Evolutionary conservation across 108 stramenopile genomes (phyloP).

Genomic region (Schizochytrium sp.): DNA sequence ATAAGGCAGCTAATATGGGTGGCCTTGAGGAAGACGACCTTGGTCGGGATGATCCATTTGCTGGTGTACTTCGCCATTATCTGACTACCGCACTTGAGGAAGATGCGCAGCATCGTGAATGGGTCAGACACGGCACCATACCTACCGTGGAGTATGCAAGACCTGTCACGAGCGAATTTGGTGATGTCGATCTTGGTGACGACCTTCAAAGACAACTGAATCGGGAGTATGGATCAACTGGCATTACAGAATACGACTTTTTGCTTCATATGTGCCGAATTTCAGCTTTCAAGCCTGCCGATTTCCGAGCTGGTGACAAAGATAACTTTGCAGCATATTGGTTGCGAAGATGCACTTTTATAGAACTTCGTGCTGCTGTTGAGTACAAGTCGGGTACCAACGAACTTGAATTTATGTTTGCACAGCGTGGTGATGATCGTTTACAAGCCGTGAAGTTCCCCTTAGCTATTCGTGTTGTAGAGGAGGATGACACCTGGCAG

Average conservation of each 20-base stretch:
- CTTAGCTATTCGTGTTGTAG: background rate
- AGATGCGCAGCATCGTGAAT: background rate
- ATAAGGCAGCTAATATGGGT: conserved; percentile 23
- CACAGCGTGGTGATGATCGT: conserved; percentile 14
- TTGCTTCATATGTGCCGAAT: conserved; percentile 20
- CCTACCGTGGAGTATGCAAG: too few species aligned
- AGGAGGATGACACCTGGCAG: conserved; percentile 61
- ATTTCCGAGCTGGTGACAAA: background rate
- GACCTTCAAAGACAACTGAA: conserved; percentile 6
- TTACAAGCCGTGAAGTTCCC: conserved; percentile 40
- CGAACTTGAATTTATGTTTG: conserved; percentile 32
- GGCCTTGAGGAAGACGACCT: background rate
- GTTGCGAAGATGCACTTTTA: conserved; percentile 13
- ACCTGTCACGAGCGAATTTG: background rate
- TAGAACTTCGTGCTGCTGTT: conserved; percentile 25
- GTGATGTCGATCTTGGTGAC: conserved; percentile 30
- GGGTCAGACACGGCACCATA: too few species aligned
- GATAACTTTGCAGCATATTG: conserved; percentile 37
- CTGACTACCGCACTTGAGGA: background rate
- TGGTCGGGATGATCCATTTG: background rate
- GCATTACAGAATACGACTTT: conserved; percentile 41
- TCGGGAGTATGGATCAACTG: background rate
- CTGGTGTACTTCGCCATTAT: conserved; percentile 1
- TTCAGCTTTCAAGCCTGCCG: conserved; percentile 13
- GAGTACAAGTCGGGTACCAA: conserved; percentile 32